Percentiles rank a stretch among this genome's conserved stretches.
These are phyloP conservation scores for Cystobasidiaceae sp. DNA, from an alignment of 1,284 basidiomycete genomes.

Conservation along the genomic window DNA sequence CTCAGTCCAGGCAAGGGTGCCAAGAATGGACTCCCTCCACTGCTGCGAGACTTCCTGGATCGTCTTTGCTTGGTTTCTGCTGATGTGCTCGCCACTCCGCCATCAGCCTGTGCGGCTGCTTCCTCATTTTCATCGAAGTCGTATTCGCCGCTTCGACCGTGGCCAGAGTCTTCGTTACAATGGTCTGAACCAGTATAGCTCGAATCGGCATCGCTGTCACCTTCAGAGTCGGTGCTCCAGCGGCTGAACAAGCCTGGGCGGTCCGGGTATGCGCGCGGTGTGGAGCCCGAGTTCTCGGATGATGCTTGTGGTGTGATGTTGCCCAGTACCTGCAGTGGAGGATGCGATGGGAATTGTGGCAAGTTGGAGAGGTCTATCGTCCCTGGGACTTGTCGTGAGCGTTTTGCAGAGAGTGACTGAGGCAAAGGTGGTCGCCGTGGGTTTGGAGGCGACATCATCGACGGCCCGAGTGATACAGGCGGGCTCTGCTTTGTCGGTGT, in stretches of 20 bases:
- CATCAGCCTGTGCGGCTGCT: too few relatives aligned
- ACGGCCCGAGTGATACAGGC: too few relatives aligned
- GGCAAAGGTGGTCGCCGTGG: not conserved
- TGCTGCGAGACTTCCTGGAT: too few relatives aligned
- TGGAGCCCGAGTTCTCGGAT: slow-evolving; percentile 1
- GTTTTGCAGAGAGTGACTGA: slow-evolving; percentile 20
- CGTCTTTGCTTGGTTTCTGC: too few relatives aligned
- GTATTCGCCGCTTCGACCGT: too few relatives aligned
- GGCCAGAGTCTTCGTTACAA: too few relatives aligned
- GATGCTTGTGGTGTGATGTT: slow-evolving; percentile 1
- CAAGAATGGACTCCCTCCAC: not conserved
- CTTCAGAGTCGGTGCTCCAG: slow-evolving; percentile 22
- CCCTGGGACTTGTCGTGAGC: slow-evolving; percentile 10
- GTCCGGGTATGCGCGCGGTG: slow-evolving; percentile 8
- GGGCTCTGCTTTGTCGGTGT: too few relatives aligned
- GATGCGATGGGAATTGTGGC: slow-evolving; percentile 14
- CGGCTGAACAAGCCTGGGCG: slow-evolving; percentile 25
- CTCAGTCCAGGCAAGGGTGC: too few relatives aligned
- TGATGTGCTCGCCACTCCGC: too few relatives aligned
- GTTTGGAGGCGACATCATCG: too few relatives aligned
- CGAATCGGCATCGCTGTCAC: not conserved
- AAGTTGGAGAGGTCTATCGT: slow-evolving; percentile 16
- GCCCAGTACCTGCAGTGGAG: too few relatives aligned
- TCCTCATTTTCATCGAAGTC: too few relatives aligned
- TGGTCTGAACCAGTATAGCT: slow-evolving; percentile 9